Conservation (phyloP, 805 yeast genomes). For the Cyberlindnera xylosilytica region DNA sequence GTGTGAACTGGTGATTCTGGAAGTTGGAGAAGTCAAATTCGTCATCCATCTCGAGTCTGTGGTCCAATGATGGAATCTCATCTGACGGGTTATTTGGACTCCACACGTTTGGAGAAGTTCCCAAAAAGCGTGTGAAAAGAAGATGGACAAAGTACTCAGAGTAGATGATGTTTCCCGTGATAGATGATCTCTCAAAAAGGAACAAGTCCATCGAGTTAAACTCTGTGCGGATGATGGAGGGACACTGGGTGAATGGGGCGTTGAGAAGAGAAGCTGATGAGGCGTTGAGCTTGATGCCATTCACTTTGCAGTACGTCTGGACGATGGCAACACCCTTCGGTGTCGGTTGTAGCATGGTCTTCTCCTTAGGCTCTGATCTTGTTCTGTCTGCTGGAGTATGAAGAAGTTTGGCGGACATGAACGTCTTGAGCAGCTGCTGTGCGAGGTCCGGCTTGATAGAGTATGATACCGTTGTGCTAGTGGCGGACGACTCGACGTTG, state of each 20-base stretch:
- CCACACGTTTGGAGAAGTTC: slow-evolving; percentile 70
- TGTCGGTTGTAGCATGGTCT: slow-evolving; percentile 69
- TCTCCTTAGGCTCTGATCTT: slow-evolving; percentile 40
- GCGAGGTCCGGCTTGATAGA: slow-evolving; percentile 51
- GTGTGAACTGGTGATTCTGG: slow-evolving; percentile 5
- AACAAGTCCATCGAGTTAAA: slow-evolving; percentile 74
- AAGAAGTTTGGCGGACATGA: slow-evolving; percentile 58
- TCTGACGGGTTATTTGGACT: slow-evolving; percentile 52
- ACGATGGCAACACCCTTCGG: slow-evolving; percentile 84
- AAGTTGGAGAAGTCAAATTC: slow-evolving; percentile 33
- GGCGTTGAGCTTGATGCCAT: slow-evolving; percentile 44
- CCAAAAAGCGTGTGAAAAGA: slow-evolving; percentile 61
- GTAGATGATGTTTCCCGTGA: slow-evolving; percentile 55
- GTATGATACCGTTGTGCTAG: slow-evolving; percentile 55
- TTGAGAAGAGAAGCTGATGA: neutral
- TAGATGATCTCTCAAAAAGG: slow-evolving; percentile 58
- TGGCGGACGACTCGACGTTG: slow-evolving; percentile 43
- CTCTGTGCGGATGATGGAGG: slow-evolving; percentile 45
- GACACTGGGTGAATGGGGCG: slow-evolving; percentile 31
- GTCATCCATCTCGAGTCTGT: slow-evolving; percentile 32
- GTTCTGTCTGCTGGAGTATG: slow-evolving; percentile 81
- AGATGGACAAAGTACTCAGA: slow-evolving; percentile 65
- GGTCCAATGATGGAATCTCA: slow-evolving; percentile 36
- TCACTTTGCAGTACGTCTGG: slow-evolving; percentile 52
- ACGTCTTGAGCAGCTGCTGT: slow-evolving; percentile 41